Percentiles rank a stretch among this genome's conserved stretches.
Evolutionary conservation across 805 yeast genomes (phyloP).

Genomic region (Saccharomycopsis fermentans): DNA sequence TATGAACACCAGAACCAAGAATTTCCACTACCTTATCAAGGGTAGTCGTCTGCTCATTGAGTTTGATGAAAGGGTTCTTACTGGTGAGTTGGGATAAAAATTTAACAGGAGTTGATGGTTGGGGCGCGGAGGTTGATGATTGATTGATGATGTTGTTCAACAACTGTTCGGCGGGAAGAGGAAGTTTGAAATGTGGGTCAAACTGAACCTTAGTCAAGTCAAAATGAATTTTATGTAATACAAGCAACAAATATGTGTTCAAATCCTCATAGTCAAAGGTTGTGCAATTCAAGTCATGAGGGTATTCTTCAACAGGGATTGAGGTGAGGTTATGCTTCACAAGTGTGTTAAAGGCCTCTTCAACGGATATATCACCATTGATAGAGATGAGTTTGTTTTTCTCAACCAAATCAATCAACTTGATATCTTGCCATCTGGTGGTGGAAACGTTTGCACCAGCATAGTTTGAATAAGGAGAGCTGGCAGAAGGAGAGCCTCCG

Average conservation of each 20-base stretch:
- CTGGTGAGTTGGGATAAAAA: slow-evolving; percentile 79
- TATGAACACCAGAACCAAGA: slow-evolving; percentile 90
- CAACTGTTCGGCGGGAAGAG: slow-evolving; percentile 31
- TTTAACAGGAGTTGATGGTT: slow-evolving; percentile 59
- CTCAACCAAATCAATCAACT: slow-evolving; percentile 65
- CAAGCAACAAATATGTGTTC: slow-evolving; percentile 74
- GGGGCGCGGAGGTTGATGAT: neutral
- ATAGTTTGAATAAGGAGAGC: slow-evolving; percentile 25
- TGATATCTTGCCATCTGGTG: slow-evolving; percentile 64
- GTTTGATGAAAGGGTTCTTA: slow-evolving; percentile 77
- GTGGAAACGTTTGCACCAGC: slow-evolving; percentile 23
- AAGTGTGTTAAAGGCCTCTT: slow-evolving; percentile 77
- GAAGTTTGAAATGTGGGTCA: slow-evolving; percentile 20
- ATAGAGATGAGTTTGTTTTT: slow-evolving; percentile 66
- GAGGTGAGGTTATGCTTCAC: slow-evolving; percentile 68
- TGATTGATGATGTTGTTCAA: slow-evolving; percentile 48
- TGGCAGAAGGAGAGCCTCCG: slow-evolving; percentile 20
- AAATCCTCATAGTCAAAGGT: slow-evolving; percentile 90
- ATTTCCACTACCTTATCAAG: slow-evolving; percentile 71
- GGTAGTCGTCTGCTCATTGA: slow-evolving; percentile 53
- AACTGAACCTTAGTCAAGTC: slow-evolving; percentile 23
- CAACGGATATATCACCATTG: slow-evolving; percentile 61
- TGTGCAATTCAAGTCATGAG: slow-evolving; percentile 55
- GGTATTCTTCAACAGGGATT: slow-evolving; percentile 59
- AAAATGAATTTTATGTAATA: slow-evolving; percentile 57